These are phyloP conservation scores for Arabidopsis thaliana DNA, from an alignment of 345 rosid species.

Conservation along the genomic window DNA sequence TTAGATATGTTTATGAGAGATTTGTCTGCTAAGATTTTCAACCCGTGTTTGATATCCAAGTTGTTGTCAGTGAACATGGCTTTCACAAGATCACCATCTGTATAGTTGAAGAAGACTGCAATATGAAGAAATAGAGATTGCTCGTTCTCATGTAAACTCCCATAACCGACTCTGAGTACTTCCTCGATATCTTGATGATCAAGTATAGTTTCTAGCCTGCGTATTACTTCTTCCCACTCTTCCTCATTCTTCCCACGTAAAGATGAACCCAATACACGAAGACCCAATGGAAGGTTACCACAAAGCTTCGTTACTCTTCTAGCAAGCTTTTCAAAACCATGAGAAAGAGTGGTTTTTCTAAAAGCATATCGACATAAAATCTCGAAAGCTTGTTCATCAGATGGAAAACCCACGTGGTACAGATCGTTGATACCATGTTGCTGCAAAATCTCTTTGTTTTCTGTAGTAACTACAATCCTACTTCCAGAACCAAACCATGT, in stretches of 20 bases:
- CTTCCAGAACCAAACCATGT: too few species aligned
- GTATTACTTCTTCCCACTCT: background rate
- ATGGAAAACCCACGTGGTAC: background rate
- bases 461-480: too few species aligned
- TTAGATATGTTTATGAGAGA: constrained; percentile 29
- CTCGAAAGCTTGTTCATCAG: background rate
- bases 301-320: background rate
- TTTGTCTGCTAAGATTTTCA: constrained; percentile 3
- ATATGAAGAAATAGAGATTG: background rate
- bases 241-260: background rate
- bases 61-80: background rate
- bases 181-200: too few species aligned
- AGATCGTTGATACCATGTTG: too few species aligned
- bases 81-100: background rate
- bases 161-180: too few species aligned
- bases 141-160: too few species aligned
- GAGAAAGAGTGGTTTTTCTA: background rate
- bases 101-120: background rate
- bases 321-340: background rate
- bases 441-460: too few species aligned
- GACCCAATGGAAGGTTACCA: background rate
- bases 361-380: background rate
- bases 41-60: background rate
- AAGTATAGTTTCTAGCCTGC: too few species aligned
- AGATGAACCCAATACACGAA: background rate